Evolutionary conservation across 345 rosid genomes (phyloP).

Genomic region (Hevea brasiliensis): DNA sequence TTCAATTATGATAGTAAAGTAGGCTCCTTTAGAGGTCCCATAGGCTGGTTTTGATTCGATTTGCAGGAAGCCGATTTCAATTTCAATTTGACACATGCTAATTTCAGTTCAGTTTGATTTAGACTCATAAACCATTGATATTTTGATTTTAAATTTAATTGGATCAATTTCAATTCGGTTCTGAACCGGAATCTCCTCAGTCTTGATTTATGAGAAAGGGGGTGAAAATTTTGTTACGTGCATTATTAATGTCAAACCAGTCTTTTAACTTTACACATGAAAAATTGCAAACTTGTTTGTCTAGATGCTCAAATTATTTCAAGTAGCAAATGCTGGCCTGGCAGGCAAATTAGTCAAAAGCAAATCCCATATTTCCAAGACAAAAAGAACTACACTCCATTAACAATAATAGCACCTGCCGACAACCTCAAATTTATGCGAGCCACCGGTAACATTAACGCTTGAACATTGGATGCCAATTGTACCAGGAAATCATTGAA

Average conservation of each 20-base stretch:
- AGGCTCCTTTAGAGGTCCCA: too few relatives aligned
- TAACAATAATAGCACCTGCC: not conserved
- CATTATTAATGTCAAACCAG: not conserved
- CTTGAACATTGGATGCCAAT: conserved; percentile 3
- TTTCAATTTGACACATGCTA: too few relatives aligned
- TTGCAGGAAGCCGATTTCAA: too few relatives aligned
- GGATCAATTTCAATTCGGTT: too few relatives aligned
- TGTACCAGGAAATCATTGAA: not conserved
- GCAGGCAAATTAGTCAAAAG: conserved; percentile 3
- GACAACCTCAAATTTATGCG: not conserved
- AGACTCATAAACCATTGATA: too few relatives aligned
- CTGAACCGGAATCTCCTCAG: too few relatives aligned
- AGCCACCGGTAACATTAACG: not conserved
- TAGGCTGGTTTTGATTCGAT: too few relatives aligned
- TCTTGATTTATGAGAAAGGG: not conserved
- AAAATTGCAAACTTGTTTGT: not conserved
- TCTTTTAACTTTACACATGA: not conserved
- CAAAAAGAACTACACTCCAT: not conserved
- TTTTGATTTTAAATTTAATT: too few relatives aligned
- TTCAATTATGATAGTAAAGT: too few relatives aligned
- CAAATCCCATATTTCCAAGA: too few relatives aligned
- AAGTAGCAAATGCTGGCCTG: not conserved
- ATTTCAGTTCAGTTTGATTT: too few relatives aligned
- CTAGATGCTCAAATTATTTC: conserved; percentile 5
- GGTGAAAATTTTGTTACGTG: not conserved